phyloP scores from a whole-genome alignment of 2,329 filamentous ascomycete genomes.

The Dichotomopilus funicola region DNA sequence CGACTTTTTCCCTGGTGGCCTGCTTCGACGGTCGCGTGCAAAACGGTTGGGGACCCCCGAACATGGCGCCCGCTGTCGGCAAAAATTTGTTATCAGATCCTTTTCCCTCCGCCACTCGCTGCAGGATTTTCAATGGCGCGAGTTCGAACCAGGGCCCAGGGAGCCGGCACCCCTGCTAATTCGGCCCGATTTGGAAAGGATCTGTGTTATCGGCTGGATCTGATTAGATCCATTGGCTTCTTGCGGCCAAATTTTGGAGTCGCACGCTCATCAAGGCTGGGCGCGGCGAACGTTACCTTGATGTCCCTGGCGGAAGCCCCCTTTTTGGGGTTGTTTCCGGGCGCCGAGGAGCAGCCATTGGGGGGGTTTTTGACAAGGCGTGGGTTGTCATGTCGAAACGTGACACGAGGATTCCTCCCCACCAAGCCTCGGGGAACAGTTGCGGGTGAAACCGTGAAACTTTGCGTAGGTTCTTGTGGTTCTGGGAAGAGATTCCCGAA shows the following conservation, averaged over 20 bases:
- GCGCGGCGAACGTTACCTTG: background rate
- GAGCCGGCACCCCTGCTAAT: background rate
- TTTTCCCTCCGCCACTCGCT: background rate
- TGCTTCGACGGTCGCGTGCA: too few relatives aligned
- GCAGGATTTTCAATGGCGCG: background rate
- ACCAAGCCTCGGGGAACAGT: too few relatives aligned
- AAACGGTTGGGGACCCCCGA: too few relatives aligned
- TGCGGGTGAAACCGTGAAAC: too few relatives aligned
- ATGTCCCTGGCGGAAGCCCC: background rate
- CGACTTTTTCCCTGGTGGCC: too few relatives aligned
- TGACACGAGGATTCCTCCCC: too few relatives aligned
- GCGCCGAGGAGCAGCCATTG: background rate
- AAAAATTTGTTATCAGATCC: background rate
- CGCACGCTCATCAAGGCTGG: background rate
- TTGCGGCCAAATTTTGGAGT: too few relatives aligned
- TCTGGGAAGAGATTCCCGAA: too few relatives aligned
- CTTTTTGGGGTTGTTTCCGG: background rate
- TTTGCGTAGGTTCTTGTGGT: too few relatives aligned
- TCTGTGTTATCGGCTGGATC: conserved; percentile 7
- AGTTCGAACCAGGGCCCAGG: too few relatives aligned
- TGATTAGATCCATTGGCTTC: conserved; percentile 4
- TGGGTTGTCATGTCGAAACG: too few relatives aligned
- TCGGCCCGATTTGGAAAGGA: conserved; percentile 7
- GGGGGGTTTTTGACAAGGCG: background rate
- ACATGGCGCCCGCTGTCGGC: too few relatives aligned